These are phyloP conservation scores for Aspergillus aculeatus DNA, from an alignment of 2,329 filamentous ascomycete species.

Conservation along the genomic window DNA sequence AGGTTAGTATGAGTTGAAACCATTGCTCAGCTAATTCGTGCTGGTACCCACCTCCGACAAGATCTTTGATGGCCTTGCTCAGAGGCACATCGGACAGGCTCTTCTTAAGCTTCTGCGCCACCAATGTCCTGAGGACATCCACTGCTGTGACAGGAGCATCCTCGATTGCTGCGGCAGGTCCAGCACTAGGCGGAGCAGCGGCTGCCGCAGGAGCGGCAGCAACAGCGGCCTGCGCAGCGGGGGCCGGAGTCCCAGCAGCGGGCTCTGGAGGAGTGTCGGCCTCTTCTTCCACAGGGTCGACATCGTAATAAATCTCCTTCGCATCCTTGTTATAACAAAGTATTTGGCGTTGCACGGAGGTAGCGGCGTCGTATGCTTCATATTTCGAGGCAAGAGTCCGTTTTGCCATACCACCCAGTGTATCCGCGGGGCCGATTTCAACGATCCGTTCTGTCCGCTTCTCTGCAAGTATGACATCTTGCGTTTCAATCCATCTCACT, in stretches of 20 bases:
- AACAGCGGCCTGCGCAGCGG: conserved; percentile 46
- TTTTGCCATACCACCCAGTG: conserved; percentile 95
- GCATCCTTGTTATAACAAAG: conserved; percentile 99
- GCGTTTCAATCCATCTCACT: conserved; percentile 99
- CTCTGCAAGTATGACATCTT: conserved; percentile 98
- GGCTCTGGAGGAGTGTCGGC: conserved; percentile 54
- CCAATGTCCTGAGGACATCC: conserved; percentile 82
- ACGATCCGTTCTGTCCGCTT: conserved; percentile 96
- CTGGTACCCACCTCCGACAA: conserved; percentile 79
- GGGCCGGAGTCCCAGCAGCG: conserved; percentile 37
- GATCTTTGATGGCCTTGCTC: conserved; percentile 96
- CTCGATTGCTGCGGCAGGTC: conserved; percentile 80
- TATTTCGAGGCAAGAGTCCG: conserved; percentile 95
- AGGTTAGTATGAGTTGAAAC: conserved; percentile 7
- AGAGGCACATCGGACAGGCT: conserved; percentile 81
- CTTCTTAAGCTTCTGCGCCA: conserved; percentile 99
- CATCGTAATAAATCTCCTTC: conserved; percentile 99
- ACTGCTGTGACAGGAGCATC: conserved; percentile 85
- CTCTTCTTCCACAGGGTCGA: conserved; percentile 92
- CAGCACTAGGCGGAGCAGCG: conserved; percentile 66
- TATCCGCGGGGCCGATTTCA: conserved; percentile 95
- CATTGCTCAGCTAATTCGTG: background rate
- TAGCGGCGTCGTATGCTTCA: conserved; percentile 96
- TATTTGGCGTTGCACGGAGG: conserved; percentile 94
- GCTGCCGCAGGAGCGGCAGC: conserved; percentile 55